These are phyloP conservation scores for Calonectria pseudoreteaudii DNA, from an alignment of 2,329 filamentous ascomycete genomes.

Conservation along the genomic window DNA sequence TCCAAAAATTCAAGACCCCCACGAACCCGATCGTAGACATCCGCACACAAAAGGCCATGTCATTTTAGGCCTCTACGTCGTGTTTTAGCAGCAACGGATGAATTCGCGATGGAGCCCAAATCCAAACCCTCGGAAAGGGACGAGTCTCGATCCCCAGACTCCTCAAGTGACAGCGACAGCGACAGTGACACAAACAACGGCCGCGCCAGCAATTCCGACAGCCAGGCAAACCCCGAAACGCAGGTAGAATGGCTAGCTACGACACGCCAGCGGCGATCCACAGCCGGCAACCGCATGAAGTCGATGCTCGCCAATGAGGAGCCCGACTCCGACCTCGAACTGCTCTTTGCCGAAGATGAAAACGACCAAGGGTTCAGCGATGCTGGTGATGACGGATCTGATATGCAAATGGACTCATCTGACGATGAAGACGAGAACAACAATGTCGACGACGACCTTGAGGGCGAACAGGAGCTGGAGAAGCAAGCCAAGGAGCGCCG, in stretches of 20 bases:
- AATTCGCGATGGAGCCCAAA: constrained; percentile 45
- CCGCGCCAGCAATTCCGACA: constrained; percentile 47
- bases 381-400: constrained; percentile 74
- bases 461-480: constrained; percentile 89
- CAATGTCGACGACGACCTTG: constrained; percentile 74
- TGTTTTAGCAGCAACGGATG: constrained; percentile 16
- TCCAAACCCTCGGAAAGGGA: constrained; percentile 47
- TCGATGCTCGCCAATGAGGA: constrained; percentile 81
- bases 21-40: constrained; percentile 2
- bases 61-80: constrained; percentile 16
- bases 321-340: constrained; percentile 75
- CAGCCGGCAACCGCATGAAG: constrained; percentile 86
- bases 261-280: constrained; percentile 79
- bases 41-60: constrained; percentile 34
- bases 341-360: constrained; percentile 81
- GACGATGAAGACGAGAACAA: constrained; percentile 85
- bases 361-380: constrained; percentile 78
- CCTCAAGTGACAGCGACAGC: constrained; percentile 47
- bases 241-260: constrained; percentile 78
- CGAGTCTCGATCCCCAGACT: constrained; percentile 47
- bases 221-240: constrained; percentile 49
- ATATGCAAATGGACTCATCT: constrained; percentile 88
- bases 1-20: constrained; percentile 20
- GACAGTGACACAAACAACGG: constrained; percentile 46
- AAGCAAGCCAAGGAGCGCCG: constrained; percentile 78